Percentiles rank a stretch among this genome's conserved stretches.
Conservation (phyloP, 2,329 filamentous ascomycete species). For the Calonectria hongkongensis region DNA sequence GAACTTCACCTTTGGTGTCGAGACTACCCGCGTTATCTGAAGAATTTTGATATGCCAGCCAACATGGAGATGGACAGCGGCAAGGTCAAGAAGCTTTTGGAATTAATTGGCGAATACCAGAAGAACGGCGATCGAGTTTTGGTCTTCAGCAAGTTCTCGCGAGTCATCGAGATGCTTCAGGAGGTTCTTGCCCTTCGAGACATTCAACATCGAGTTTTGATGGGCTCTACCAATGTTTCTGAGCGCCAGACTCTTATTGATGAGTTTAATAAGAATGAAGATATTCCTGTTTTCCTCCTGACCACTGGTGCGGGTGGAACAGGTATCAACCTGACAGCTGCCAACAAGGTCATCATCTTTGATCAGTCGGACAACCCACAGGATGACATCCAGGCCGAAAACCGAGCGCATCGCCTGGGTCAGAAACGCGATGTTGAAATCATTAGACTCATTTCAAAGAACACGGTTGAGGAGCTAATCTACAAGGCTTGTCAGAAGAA, state of each 20-base stretch:
- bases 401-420: slow-evolving; percentile 94
- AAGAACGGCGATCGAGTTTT: slow-evolving; percentile 89
- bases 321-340: slow-evolving; percentile 95
- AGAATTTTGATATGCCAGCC: slow-evolving; percentile 71
- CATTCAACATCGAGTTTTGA: slow-evolving; percentile 89
- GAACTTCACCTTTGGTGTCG: slow-evolving; percentile 80
- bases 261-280: slow-evolving; percentile 83
- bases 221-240: slow-evolving; percentile 87
- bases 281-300: slow-evolving; percentile 92
- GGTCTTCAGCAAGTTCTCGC: slow-evolving; percentile 95
- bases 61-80: slow-evolving; percentile 79
- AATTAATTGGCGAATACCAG: slow-evolving; percentile 83
- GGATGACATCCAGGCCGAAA: slow-evolving; percentile 98
- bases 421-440: slow-evolving; percentile 95
- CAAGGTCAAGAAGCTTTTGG: slow-evolving; percentile 88
- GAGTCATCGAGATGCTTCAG: slow-evolving; percentile 92
- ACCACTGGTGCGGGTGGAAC: slow-evolving; percentile 97
- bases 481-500: slow-evolving; percentile 94
- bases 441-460: slow-evolving; percentile 85
- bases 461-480: slow-evolving; percentile 95
- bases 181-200: slow-evolving; percentile 84
- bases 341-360: slow-evolving; percentile 98
- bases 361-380: slow-evolving; percentile 98
- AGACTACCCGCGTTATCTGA: slow-evolving; percentile 72
- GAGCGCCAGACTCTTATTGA: slow-evolving; percentile 93